Percentiles rank a stretch among this genome's conserved stretches.
These are phyloP conservation scores for Termitomyces sp. DNA, from an alignment of 768 basidiomycete species.

Conservation along the genomic window DNA sequence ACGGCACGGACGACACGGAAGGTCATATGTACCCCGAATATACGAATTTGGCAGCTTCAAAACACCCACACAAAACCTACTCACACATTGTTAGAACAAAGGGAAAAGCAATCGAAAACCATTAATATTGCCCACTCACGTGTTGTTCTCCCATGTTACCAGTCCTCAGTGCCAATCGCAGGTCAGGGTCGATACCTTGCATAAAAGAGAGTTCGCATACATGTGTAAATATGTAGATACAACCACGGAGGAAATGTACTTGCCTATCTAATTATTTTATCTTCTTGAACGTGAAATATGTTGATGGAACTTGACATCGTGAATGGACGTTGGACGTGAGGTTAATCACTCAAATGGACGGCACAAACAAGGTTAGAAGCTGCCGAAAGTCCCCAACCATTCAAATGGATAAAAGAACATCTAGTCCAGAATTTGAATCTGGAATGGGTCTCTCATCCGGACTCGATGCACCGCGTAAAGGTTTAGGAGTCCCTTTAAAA, in stretches of 20 bases:
- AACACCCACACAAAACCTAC: not conserved
- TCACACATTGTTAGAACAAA: not conserved
- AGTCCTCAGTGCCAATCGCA: no score
- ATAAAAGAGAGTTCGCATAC: not conserved
- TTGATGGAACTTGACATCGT: not conserved
- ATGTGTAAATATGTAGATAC: no score
- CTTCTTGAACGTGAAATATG: not conserved
- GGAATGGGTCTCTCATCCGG: not conserved
- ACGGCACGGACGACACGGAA: not conserved
- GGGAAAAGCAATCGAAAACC: not conserved
- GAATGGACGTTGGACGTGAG: not conserved
- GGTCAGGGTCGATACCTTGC: not conserved
- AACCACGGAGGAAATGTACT: no score
- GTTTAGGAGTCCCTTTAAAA: not conserved
- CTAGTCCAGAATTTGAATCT: not conserved
- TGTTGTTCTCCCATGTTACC: no score
- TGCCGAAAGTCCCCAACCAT: not conserved
- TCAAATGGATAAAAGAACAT: not conserved
- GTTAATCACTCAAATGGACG: not conserved
- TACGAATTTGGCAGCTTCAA: slow-evolving; percentile 2
- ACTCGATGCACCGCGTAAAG: not conserved
- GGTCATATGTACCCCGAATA: not conserved
- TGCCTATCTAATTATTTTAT: no score
- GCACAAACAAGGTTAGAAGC: not conserved
- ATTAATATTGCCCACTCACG: no score